Conservation (phyloP, 306 rosid species). For the Cucurbita argyrosperma region DNA sequence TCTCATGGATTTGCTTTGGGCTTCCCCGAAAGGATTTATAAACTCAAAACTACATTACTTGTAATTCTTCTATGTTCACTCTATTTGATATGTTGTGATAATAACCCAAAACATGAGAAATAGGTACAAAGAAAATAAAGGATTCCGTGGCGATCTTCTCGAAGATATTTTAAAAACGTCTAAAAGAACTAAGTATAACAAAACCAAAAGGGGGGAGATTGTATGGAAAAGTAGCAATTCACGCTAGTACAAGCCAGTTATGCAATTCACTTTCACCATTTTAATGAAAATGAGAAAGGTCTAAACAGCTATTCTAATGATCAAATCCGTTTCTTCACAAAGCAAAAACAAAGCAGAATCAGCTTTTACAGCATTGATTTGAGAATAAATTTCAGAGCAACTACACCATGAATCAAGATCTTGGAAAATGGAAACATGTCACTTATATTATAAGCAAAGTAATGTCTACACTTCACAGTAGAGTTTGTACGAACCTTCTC, state of each 20-base stretch:
- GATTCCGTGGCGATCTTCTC: not conserved
- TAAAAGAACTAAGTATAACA: not conserved
- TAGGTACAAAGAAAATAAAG: not conserved
- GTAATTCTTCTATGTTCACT: not conserved
- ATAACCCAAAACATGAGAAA: not conserved
- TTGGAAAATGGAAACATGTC: not conserved
- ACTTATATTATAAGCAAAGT: not conserved
- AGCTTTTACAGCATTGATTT: not conserved
- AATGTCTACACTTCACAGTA: not conserved
- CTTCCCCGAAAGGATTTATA: too few species aligned
- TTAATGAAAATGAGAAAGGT: too few species aligned
- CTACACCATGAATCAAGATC: not conserved
- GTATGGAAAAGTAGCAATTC: too few species aligned
- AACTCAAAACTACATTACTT: not conserved
- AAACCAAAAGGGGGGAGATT: not conserved
- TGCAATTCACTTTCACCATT: too few species aligned
- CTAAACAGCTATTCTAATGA: not conserved
- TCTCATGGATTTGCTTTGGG: too few species aligned
- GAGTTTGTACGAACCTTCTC: conserved; percentile 53
- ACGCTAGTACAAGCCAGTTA: not conserved
- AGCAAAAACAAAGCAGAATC: not conserved
- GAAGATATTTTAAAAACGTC: not conserved
- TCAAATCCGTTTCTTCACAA: not conserved
- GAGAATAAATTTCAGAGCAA: not conserved
- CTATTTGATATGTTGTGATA: not conserved